These are phyloP conservation scores for Dendrothele bispora DNA, from an alignment of 768 basidiomycete species.

Conservation along the genomic window DNA sequence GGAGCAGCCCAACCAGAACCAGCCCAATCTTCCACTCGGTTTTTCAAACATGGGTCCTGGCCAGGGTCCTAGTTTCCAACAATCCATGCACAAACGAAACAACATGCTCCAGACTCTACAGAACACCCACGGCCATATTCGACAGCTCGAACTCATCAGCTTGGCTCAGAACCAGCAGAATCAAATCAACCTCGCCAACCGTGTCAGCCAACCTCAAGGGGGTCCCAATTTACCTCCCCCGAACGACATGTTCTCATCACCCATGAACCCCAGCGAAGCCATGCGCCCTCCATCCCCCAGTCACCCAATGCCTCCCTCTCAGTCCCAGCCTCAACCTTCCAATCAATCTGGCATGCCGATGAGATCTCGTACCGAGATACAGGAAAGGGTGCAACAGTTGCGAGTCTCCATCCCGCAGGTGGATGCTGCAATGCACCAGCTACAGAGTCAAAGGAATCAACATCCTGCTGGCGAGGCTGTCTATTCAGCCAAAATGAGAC, in stretches of 20 bases:
- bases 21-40: slow-evolving; percentile 38
- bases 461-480: no score
- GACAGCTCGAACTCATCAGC: slow-evolving; percentile 48
- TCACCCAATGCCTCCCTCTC: slow-evolving; percentile 26
- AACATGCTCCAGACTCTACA: slow-evolving; percentile 38
- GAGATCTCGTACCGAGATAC: no score
- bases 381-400: no score
- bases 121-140: slow-evolving; percentile 26
- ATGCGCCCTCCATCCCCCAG: slow-evolving; percentile 53
- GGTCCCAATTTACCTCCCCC: slow-evolving; percentile 13
- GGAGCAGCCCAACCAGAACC: slow-evolving; percentile 31
- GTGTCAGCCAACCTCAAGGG: no score
- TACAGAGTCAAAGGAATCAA: no score
- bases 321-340: no score
- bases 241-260: slow-evolving; percentile 48
- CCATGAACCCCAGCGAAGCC: slow-evolving; percentile 40
- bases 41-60: slow-evolving; percentile 39
- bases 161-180: slow-evolving; percentile 47
- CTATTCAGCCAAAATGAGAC: no score
- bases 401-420: no score
- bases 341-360: no score
- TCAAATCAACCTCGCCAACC: slow-evolving; percentile 38
- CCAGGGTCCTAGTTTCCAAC: slow-evolving; percentile 32
- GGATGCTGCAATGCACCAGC: no score
- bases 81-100: slow-evolving; percentile 26